Evolutionary conservation across 345 rosid species (phyloP).

Genomic region (Acer yangbiense): DNA sequence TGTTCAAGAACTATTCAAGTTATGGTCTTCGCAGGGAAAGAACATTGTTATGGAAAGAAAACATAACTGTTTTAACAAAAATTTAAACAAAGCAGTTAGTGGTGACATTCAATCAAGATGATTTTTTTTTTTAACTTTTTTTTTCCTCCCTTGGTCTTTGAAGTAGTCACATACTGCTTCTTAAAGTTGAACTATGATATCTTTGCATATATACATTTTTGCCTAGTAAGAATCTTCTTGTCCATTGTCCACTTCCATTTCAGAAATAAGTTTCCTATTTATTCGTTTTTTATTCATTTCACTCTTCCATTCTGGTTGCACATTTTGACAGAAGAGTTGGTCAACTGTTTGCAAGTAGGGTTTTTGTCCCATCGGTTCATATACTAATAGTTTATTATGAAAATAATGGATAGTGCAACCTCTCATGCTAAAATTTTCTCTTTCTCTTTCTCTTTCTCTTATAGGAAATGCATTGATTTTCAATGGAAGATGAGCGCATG

Average conservation of each 20-base stretch:
- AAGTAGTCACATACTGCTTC: neutral
- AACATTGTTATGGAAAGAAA: neutral
- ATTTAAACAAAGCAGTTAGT: neutral
- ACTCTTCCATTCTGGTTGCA: neutral
- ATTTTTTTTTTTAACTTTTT: neutral
- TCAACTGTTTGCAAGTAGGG: neutral
- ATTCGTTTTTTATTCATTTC: too few relatives aligned
- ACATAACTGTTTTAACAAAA: neutral
- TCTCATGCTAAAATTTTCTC: neutral
- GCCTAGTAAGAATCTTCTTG: neutral
- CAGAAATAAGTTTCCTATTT: too few relatives aligned
- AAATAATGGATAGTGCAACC: neutral
- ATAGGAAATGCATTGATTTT: neutral
- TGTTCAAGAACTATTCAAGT: neutral
- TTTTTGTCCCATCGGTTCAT: neutral
- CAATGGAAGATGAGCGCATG: neutral
- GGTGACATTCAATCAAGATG: neutral
- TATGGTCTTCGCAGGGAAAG: neutral
- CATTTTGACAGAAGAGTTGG: neutral
- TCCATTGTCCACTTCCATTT: too few relatives aligned
- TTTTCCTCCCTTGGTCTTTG: neutral
- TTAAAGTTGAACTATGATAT: too few relatives aligned
- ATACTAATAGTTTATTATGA: neutral
- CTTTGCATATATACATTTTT: neutral
- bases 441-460: neutral